Evolutionary conservation across 768 basidiomycete genomes (phyloP).

Genomic region (Tulasnella sp.): DNA sequence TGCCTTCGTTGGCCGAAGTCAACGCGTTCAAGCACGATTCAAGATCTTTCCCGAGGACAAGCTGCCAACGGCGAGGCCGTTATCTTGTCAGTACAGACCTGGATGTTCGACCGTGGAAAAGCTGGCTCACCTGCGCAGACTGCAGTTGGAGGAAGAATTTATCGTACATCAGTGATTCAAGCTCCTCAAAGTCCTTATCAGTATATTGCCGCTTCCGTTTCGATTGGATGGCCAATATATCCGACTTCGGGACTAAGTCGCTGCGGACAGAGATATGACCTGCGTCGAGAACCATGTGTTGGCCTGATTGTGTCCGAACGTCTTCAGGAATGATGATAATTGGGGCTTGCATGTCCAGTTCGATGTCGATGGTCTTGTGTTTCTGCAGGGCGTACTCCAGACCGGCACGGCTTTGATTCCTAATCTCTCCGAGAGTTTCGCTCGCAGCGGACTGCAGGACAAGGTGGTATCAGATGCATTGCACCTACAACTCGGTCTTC

Average conservation of each 20-base stretch:
- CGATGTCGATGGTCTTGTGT: slow-evolving; percentile 95
- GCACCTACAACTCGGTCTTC: neutral
- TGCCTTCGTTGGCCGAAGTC: slow-evolving; percentile 44
- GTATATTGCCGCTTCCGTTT: slow-evolving; percentile 82
- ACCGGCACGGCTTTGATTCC: slow-evolving; percentile 91
- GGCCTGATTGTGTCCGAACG: slow-evolving; percentile 69
- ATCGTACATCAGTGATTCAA: slow-evolving; percentile 96
- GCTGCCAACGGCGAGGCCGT: slow-evolving; percentile 44
- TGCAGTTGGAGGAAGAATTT: slow-evolving; percentile 75
- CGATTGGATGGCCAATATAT: slow-evolving; percentile 67
- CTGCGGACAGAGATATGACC: slow-evolving; percentile 95
- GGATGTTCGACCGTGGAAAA: neutral
- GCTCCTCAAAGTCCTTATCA: slow-evolving; percentile 76
- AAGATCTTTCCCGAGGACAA: slow-evolving; percentile 81
- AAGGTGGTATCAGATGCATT: neutral
- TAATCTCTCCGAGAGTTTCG: slow-evolving; percentile 85
- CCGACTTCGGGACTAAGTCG: slow-evolving; percentile 78
- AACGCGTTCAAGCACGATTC: slow-evolving; percentile 79
- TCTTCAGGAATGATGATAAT: slow-evolving; percentile 96
- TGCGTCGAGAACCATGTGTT: slow-evolving; percentile 87
- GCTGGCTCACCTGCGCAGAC: slow-evolving; percentile 70
- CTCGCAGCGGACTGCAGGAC: slow-evolving; percentile 73
- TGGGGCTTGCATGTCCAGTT: slow-evolving; percentile 93
- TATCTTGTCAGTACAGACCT: slow-evolving; percentile 21
- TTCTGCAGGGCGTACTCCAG: slow-evolving; percentile 88